Evolutionary conservation across 2,329 filamentous ascomycete genomes (phyloP).

Genomic region (Cladosporium oxysporum): DNA sequence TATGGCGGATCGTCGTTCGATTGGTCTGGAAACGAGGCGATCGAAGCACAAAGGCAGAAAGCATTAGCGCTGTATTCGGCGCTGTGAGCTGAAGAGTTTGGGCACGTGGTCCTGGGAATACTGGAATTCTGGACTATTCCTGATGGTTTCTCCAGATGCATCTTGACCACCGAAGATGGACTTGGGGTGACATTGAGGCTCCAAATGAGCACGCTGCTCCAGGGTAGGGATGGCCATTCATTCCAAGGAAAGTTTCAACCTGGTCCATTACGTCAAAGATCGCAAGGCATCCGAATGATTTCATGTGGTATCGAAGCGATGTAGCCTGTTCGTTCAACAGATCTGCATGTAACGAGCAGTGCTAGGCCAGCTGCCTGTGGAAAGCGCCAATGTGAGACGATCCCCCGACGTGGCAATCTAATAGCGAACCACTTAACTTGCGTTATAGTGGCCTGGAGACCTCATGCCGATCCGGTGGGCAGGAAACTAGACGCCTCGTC

Average conservation of each 20-base stretch:
- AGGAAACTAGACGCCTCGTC: too few species aligned
- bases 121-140: not conserved
- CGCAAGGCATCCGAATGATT: not conserved
- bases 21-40: not conserved
- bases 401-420: not conserved
- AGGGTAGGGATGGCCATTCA: not conserved
- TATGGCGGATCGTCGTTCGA: not conserved
- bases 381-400: too few species aligned
- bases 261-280: not conserved
- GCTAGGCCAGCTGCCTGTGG: not conserved
- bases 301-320: not conserved
- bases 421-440: not conserved
- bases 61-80: not conserved
- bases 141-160: not conserved
- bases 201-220: not conserved
- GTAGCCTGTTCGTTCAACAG: too few species aligned
- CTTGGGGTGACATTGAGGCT: not conserved
- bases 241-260: too few species aligned
- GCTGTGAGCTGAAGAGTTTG: not conserved
- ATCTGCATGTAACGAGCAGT: not conserved
- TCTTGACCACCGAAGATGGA: not conserved
- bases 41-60: not conserved
- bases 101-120: too few species aligned
- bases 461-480: too few species aligned
- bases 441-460: too few species aligned